Evolutionary conservation across 2,329 filamentous ascomycete genomes (phyloP).

Genomic region (Trichoderma pleuroti): DNA sequence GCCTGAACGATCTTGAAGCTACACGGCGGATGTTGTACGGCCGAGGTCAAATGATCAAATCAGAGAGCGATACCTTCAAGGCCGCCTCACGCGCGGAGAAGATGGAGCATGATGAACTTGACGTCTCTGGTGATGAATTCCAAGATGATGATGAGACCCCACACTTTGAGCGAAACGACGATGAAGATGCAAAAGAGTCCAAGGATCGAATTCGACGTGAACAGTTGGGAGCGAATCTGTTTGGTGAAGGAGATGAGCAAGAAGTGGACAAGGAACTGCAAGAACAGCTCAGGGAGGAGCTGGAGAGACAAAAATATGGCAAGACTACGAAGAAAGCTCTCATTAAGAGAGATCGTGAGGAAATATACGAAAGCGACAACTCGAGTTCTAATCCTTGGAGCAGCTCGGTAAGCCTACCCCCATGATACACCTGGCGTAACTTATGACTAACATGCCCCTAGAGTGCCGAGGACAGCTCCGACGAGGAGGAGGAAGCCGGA

Average conservation of each 20-base stretch:
- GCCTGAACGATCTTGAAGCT: constrained; percentile 58
- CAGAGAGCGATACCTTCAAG: constrained; percentile 63
- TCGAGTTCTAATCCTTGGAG: constrained; percentile 44
- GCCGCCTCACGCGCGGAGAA: constrained; percentile 60
- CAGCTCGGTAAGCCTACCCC: constrained; percentile 33
- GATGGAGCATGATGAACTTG: constrained; percentile 67
- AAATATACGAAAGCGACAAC: constrained; percentile 74
- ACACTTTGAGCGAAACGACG: constrained; percentile 71
- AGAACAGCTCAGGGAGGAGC: constrained; percentile 64
- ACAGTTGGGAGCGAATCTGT: constrained; percentile 83
- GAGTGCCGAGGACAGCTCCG: constrained; percentile 48
- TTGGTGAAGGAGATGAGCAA: constrained; percentile 65
- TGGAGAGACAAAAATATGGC: constrained; percentile 66
- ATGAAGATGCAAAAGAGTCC: constrained; percentile 73
- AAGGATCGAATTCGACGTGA: constrained; percentile 72
- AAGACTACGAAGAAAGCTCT: constrained; percentile 78
- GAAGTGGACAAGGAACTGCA: constrained; percentile 72
- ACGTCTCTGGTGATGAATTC: constrained; percentile 70
- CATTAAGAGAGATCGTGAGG: constrained; percentile 79
- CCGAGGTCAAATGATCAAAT: constrained; percentile 58
- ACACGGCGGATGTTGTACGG: constrained; percentile 51
- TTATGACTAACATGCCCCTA: constrained; percentile 23
- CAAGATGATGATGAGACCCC: constrained; percentile 83
- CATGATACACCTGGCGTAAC: not conserved
- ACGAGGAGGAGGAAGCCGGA: constrained; percentile 36